phyloP scores from a whole-genome alignment of 345 rosid genomes.

The Turnera subulata region DNA sequence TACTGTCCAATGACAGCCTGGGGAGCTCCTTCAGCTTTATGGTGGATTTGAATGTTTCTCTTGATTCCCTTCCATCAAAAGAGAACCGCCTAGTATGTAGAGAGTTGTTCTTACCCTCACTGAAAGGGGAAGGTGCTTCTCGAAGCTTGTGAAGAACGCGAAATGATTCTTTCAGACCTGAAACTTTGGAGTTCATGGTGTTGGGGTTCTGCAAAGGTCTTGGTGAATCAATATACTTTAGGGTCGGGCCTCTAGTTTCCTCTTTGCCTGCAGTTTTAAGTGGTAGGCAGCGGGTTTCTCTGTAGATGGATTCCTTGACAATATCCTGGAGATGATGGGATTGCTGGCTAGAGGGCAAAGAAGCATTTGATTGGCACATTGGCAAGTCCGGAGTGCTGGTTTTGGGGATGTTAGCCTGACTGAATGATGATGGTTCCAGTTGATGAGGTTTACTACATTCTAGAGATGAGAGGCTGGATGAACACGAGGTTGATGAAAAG shows the following conservation, averaged over 20 bases:
- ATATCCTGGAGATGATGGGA: conserved; percentile 46
- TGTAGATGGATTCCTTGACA: conserved; percentile 56
- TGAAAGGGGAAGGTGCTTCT: conserved; percentile 28
- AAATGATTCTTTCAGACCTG: conserved; percentile 41
- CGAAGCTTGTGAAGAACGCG: conserved; percentile 33
- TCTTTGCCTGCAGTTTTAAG: conserved; percentile 33
- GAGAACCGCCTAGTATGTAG: conserved; percentile 75
- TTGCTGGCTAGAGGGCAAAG: conserved; percentile 29
- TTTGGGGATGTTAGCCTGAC: conserved; percentile 26
- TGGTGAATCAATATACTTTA: conserved; percentile 65
- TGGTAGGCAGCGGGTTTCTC: conserved; percentile 49
- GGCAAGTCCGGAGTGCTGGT: conserved; percentile 19
- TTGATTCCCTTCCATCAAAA: conserved; percentile 70
- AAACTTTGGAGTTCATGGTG: conserved; percentile 39
- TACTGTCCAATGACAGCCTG: conserved; percentile 85
- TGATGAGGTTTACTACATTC: conserved; percentile 52
- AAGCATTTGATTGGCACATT: conserved; percentile 32
- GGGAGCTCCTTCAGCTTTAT: conserved; percentile 74
- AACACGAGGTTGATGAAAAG: conserved; percentile 68
- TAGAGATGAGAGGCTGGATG: conserved; percentile 67
- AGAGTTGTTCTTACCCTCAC: conserved; percentile 34
- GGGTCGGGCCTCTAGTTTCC: conserved; percentile 29
- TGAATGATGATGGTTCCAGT: conserved; percentile 35
- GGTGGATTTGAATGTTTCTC: conserved; percentile 45
- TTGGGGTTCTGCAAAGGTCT: conserved; percentile 52